Evolutionary conservation across 805 yeast species (phyloP).

Genomic region (Starmerella sirachaensis): DNA sequence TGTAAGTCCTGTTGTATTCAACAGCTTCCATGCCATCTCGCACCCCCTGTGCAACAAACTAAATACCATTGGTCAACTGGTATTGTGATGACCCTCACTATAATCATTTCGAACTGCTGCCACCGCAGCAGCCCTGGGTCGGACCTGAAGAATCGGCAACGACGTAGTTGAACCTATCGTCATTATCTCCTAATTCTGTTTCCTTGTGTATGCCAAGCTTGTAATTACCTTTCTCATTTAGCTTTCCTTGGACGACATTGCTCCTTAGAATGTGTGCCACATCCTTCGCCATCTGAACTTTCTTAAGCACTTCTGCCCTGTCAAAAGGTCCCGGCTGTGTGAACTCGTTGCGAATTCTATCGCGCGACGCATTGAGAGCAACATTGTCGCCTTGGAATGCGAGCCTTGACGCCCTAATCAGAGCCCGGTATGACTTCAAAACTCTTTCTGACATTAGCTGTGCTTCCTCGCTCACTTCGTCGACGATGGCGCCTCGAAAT

Average conservation of each 20-base stretch:
- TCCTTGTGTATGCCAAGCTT: constrained; percentile 61
- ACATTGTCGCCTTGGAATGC: constrained; percentile 19
- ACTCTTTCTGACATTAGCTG: too few species aligned
- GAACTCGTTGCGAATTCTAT: constrained; percentile 18
- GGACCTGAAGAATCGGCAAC: not conserved
- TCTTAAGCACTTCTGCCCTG: constrained; percentile 33
- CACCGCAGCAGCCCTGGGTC: constrained; percentile 18
- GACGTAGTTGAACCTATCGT: constrained; percentile 23
- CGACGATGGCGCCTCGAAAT: too few species aligned
- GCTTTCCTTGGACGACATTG: constrained; percentile 76
- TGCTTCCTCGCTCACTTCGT: too few species aligned
- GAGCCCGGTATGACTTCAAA: constrained; percentile 16
- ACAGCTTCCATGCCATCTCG: too few species aligned
- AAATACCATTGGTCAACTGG: too few species aligned
- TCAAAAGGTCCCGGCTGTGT: constrained; percentile 8
- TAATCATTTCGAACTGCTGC: too few species aligned
- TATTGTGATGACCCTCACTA: too few species aligned
- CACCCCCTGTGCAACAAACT: too few species aligned
- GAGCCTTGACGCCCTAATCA: constrained; percentile 20
- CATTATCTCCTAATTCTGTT: constrained; percentile 88
- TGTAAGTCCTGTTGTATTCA: too few species aligned
- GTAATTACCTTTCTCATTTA: constrained; percentile 22
- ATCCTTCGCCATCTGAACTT: constrained; percentile 48
- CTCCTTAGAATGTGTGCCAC: constrained; percentile 56
- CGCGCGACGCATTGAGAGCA: constrained; percentile 19